Base-by-base conservation (phyloP, 1,284 basidiomycete species). In the Heterobasidion occidentale region DNA sequence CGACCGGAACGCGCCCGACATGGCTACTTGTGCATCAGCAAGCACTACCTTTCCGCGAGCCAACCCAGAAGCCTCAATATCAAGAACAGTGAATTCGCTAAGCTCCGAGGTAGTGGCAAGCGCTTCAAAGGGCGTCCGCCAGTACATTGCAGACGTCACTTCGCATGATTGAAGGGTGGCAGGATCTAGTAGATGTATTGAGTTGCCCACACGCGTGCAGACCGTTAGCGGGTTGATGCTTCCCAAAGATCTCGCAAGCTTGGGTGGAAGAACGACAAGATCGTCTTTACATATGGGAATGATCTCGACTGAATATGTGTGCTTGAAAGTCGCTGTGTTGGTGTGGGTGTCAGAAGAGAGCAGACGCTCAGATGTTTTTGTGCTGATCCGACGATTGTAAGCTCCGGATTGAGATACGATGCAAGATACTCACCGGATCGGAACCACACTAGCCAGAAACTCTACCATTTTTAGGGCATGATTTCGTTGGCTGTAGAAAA, bases 401-500 rank as follows among this genome's bases (percentile, higher is more conserved):
- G 52, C 36, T 52, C 8, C 38, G 7, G 5, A 3, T 45, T 11
- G 27, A 11, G 46, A 14, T 17, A 35, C 34, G 9, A 33, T 19
- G 50, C n/a, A 50, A 35, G 9, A 5, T 27, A 70, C 86, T 61
- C 65, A 93, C 90, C 88, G 79, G 47, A 92, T 81, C 2, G 97
- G 96, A 0, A 94, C 94, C 8, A 98, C 92, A 36, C 90, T 81
- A 15, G 79, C 75, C 59, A 99, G 73, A 71, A 99, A 99, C 58
- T 99, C 96, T n/a, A 90, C 84, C 95, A 98, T 98, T 73, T 96
- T 96, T 68, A 96, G 80, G 0, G 95, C 96, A 68, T 94, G 93
- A 68, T 88, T 91, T 59, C 94, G 81, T 58, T 88, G 86, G 44
- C 88, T 84, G 73, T 96, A 99, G 75, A 96, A 98, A 71, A 99